phyloP scores from a whole-genome alignment of 1,284 basidiomycete species.

The Vanrija sp. region DNA sequence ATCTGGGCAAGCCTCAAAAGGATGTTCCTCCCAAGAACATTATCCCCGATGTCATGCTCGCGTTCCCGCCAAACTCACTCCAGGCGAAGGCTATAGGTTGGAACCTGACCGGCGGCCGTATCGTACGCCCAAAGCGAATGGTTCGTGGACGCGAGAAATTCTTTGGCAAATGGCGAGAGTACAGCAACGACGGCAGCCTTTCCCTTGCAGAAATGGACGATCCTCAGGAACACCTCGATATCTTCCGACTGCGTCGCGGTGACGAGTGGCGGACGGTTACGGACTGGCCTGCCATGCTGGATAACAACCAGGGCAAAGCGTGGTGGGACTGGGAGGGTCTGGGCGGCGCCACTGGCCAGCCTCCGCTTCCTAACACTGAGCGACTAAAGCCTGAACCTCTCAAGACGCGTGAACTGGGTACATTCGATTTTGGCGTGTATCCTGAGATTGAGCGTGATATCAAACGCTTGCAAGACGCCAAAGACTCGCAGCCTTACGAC shows the following conservation, averaged over 20 bases:
- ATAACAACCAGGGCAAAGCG: constrained; percentile 9
- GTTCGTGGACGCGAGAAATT: constrained; percentile 44
- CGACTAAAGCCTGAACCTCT: constrained; percentile 19
- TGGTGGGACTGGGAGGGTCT: constrained; percentile 43
- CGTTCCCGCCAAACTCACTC: constrained; percentile 40
- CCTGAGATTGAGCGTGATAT: constrained; percentile 33
- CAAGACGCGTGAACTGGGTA: constrained; percentile 20
- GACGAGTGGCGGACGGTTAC: constrained; percentile 14
- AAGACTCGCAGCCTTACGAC: not conserved
- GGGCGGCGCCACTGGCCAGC: constrained; percentile 33
- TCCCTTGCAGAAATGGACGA: constrained; percentile 48
- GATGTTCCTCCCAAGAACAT: constrained; percentile 1
- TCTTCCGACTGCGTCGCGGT: constrained; percentile 5
- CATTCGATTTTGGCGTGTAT: constrained; percentile 32
- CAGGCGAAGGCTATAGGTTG: constrained; percentile 41
- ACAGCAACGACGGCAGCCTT: constrained; percentile 38
- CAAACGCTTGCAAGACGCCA: not conserved
- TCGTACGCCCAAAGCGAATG: constrained; percentile 39
- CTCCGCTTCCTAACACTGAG: constrained; percentile 20
- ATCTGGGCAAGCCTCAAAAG: not conserved
- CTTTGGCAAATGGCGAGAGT: constrained; percentile 45
- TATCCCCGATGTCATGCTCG: constrained; percentile 46
- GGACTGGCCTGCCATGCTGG: constrained; percentile 38
- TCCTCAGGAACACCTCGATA: constrained; percentile 26
- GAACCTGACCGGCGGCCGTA: constrained; percentile 44